Percentiles rank a stretch among this genome's conserved stretches.
phyloP scores from a whole-genome alignment of 1,284 basidiomycete genomes.

The Peniophora sp. region DNA sequence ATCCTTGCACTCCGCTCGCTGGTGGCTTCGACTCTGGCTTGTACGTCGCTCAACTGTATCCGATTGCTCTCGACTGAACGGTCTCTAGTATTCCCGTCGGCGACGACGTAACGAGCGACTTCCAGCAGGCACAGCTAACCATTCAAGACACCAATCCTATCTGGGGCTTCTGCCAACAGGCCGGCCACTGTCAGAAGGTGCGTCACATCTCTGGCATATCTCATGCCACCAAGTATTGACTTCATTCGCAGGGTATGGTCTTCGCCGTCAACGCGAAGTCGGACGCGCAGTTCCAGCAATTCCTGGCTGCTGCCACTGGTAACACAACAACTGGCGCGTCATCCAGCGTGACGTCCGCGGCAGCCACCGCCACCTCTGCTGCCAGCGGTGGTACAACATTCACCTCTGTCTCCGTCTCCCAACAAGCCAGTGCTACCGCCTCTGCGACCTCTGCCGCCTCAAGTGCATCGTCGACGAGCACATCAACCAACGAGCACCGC shows the following conservation, averaged over 20 bases:
- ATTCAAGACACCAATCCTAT: conserved; percentile 41
- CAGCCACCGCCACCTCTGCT: conserved; percentile 17
- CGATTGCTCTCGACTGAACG: neutral
- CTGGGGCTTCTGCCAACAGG: conserved; percentile 50
- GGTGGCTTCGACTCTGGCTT: conserved; percentile 53
- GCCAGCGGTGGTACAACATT: conserved; percentile 8
- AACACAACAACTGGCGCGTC: conserved; percentile 6
- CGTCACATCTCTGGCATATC: no score
- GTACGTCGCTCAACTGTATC: conserved; percentile 24
- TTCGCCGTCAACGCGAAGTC: conserved; percentile 57
- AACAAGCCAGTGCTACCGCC: conserved; percentile 22
- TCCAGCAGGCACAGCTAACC: conserved; percentile 35
- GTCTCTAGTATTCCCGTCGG: conserved; percentile 39
- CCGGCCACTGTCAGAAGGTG: conserved; percentile 29
- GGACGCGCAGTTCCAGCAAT: conserved; percentile 22
- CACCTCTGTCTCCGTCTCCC: conserved; percentile 15
- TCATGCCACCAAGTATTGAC: no score
- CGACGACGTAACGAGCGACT: conserved; percentile 32
- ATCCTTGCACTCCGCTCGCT: conserved; percentile 35
- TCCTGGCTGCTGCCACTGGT: conserved; percentile 18
- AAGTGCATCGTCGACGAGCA: conserved; percentile 8
- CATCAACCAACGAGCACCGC: conserved; percentile 29
- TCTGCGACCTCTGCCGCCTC: conserved; percentile 3
- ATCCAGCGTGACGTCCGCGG: conserved; percentile 9
- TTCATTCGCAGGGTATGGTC: conserved; percentile 42